These are phyloP conservation scores for Gremmenia infestans DNA, from an alignment of 2,329 filamentous ascomycete genomes.

Conservation along the genomic window DNA sequence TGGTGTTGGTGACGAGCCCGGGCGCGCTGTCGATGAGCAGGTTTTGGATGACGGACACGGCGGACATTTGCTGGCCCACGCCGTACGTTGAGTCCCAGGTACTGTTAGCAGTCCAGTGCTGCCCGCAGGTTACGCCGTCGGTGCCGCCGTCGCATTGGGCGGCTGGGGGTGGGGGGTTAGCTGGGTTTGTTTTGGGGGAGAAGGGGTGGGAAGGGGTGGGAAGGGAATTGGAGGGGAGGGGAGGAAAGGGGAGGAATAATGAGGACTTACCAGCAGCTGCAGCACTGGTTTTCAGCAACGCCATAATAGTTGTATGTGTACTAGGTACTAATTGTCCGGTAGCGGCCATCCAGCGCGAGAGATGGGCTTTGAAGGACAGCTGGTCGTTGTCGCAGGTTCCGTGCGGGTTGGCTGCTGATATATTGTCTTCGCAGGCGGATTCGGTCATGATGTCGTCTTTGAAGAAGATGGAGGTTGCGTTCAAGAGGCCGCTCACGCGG, in stretches of 20 bases:
- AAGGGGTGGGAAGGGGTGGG: too few relatives aligned
- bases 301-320: constrained; percentile 39
- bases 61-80: constrained; percentile 67
- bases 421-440: constrained; percentile 52
- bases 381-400: constrained; percentile 56
- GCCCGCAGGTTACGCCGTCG: constrained; percentile 54
- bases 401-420: constrained; percentile 34
- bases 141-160: constrained; percentile 39
- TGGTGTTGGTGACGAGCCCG: constrained; percentile 42
- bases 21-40: constrained; percentile 39
- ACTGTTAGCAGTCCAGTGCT: constrained; percentile 51
- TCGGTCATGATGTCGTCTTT: constrained; percentile 54
- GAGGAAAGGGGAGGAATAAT: too few relatives aligned
- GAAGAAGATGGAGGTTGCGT: constrained; percentile 48
- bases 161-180: too few relatives aligned
- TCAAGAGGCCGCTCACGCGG: constrained; percentile 51
- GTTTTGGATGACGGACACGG: constrained; percentile 58
- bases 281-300: constrained; percentile 15
- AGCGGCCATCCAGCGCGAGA: constrained; percentile 58
- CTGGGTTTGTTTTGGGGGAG: too few relatives aligned
- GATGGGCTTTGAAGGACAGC: constrained; percentile 60
- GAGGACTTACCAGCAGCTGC: constrained; percentile 10
- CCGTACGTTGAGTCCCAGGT: constrained; percentile 55
- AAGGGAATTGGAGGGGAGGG: too few relatives aligned
- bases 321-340: constrained; percentile 38